phyloP scores from a whole-genome alignment of 768 basidiomycete genomes.

The Auriscalpium orientale region DNA sequence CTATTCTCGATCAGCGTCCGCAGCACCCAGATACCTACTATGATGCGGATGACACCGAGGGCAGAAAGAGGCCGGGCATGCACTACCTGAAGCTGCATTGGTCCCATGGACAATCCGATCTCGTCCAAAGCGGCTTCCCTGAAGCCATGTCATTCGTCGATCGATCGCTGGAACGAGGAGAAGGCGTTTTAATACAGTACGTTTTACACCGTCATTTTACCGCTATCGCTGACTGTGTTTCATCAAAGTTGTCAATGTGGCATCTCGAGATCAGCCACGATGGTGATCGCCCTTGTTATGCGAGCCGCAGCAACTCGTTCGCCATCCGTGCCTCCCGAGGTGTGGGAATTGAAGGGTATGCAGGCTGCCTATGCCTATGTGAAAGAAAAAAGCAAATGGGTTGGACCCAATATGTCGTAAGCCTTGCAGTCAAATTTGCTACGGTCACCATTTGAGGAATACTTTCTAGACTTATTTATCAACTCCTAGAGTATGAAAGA shows the following conservation, averaged over 20 bases:
- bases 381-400: constrained; percentile 80
- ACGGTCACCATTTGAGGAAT: constrained; percentile 2
- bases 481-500: constrained; percentile 87
- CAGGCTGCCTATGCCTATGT: constrained; percentile 86
- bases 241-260: constrained; percentile 80
- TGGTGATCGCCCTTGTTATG: constrained; percentile 90
- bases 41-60: constrained; percentile 44
- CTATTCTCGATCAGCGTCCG: constrained; percentile 41
- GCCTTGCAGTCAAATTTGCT: constrained; percentile 26
- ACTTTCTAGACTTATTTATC: constrained; percentile 74
- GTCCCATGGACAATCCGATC: constrained; percentile 92
- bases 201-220: constrained; percentile 24
- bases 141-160: constrained; percentile 79
- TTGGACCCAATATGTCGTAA: constrained; percentile 93
- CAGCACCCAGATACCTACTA: constrained; percentile 47
- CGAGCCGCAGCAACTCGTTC: constrained; percentile 72
- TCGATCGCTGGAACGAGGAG: constrained; percentile 62
- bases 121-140: constrained; percentile 72
- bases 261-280: constrained; percentile 83
- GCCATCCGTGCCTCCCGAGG: constrained; percentile 60
- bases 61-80: constrained; percentile 67
- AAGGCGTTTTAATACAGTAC: constrained; percentile 80
- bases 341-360: constrained; percentile 80
- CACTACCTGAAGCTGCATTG: constrained; percentile 86
- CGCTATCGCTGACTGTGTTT: neutral